These are phyloP conservation scores for Lepidium africanum DNA, from an alignment of 345 rosid species.

Conservation along the genomic window DNA sequence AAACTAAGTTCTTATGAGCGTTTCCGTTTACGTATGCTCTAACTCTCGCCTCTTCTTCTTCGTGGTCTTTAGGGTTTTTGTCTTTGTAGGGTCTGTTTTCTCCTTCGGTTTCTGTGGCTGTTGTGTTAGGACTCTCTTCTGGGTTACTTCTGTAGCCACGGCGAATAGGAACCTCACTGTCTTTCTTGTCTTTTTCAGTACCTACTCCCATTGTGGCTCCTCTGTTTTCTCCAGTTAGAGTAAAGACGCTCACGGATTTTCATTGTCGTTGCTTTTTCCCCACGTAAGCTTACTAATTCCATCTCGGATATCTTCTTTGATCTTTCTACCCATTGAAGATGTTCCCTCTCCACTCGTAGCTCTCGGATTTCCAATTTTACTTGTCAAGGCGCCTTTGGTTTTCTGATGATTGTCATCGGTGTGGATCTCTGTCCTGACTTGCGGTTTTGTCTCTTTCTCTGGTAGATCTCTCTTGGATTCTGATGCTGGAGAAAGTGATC, in stretches of 20 bases:
- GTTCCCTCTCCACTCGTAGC: conserved; percentile 27
- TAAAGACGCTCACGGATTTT: conserved; percentile 38
- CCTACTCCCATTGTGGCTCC: conserved; percentile 65
- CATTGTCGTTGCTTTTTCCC: conserved; percentile 35
- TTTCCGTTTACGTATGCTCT: conserved; percentile 61
- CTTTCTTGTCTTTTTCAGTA: conserved; percentile 41
- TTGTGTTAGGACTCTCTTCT: conserved; percentile 47
- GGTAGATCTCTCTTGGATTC: conserved; percentile 7
- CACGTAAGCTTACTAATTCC: conserved; percentile 45
- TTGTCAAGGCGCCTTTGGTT: conserved; percentile 17
- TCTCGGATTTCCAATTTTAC: conserved; percentile 3
- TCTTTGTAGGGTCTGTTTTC: conserved; percentile 23
- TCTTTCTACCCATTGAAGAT: conserved; percentile 30
- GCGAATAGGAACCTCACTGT: conserved; percentile 45
- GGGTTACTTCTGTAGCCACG: conserved; percentile 56
- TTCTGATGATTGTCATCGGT: conserved; percentile 28
- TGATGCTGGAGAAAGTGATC: conserved; percentile 4
- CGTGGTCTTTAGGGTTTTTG: conserved; percentile 14
- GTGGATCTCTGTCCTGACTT: conserved; percentile 15
- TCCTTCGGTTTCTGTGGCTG: conserved; percentile 58
- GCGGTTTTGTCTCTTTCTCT: conserved; percentile 1
- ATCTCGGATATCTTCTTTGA: conserved; percentile 52
- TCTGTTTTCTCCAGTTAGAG: conserved; percentile 81
- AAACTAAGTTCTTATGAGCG: conserved; percentile 47
- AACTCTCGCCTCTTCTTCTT: conserved; percentile 23